Conservation (phyloP, 306 rosid species). For the Prunus mira region DNA sequence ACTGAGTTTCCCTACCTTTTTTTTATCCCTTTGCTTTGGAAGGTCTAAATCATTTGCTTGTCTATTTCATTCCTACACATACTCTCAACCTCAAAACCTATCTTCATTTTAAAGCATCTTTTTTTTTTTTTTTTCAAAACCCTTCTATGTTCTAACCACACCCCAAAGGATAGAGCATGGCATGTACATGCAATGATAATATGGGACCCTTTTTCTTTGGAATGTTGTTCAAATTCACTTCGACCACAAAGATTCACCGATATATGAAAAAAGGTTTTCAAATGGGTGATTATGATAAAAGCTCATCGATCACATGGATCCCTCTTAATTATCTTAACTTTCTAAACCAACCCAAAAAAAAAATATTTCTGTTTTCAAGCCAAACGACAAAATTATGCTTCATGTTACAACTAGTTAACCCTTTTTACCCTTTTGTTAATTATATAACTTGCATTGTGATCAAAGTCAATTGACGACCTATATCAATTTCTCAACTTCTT, state of each 20-base stretch:
- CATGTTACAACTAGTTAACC: constrained; percentile 6
- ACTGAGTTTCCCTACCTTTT: constrained; percentile 18
- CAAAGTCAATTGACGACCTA: neutral
- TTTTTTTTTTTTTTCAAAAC: constrained; percentile 5
- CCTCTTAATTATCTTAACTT: constrained; percentile 32
- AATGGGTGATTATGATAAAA: constrained; percentile 37
- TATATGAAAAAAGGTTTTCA: constrained; percentile 27
- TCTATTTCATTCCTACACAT: constrained; percentile 29
- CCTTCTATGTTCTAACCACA: constrained; percentile 8
- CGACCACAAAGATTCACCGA: constrained; percentile 38
- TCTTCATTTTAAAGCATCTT: constrained; percentile 51
- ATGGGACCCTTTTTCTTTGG: constrained; percentile 44
- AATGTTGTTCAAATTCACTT: constrained; percentile 34
- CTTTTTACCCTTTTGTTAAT: neutral
- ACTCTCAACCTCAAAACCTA: constrained; percentile 34
- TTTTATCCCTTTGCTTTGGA: constrained; percentile 48
- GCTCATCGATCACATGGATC: constrained; percentile 37
- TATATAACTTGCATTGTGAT: constrained; percentile 3
- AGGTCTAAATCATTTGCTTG: constrained; percentile 60
- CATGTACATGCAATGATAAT: constrained; percentile 42
- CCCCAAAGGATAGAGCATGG: constrained; percentile 44
- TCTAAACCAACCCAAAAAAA: constrained; percentile 24
- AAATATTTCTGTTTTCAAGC: neutral
- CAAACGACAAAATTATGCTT: constrained; percentile 19
- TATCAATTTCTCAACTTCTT: neutral